phyloP scores from a whole-genome alignment of 2,329 filamentous ascomycete genomes.

The Alternaria triticimaculans region DNA sequence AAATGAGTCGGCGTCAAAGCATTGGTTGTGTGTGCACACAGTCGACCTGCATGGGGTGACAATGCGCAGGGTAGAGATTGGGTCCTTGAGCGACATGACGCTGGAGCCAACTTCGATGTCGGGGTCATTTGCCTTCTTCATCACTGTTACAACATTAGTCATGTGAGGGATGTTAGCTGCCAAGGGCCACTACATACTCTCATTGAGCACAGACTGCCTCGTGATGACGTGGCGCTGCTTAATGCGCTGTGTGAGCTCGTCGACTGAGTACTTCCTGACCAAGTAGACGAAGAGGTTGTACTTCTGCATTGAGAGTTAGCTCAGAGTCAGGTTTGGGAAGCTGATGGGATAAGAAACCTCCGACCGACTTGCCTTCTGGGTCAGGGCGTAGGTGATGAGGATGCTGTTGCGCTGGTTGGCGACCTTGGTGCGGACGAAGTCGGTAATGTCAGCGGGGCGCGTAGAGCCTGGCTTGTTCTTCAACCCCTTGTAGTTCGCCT shows the following conservation, averaged over 20 bases:
- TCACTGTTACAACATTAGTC: slow-evolving; percentile 62
- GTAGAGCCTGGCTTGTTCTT: slow-evolving; percentile 98
- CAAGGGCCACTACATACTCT: slow-evolving; percentile 63
- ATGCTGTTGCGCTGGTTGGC: slow-evolving; percentile 76
- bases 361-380: slow-evolving; percentile 71
- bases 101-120: slow-evolving; percentile 90
- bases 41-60: slow-evolving; percentile 78
- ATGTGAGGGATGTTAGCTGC: neutral
- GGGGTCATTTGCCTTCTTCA: slow-evolving; percentile 79
- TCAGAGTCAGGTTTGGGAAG: neutral
- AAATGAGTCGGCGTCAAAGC: slow-evolving; percentile 92
- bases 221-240: slow-evolving; percentile 73
- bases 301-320: slow-evolving; percentile 42
- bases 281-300: slow-evolving; percentile 71
- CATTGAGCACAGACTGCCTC: slow-evolving; percentile 79
- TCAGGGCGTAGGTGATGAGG: slow-evolving; percentile 90
- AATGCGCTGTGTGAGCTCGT: slow-evolving; percentile 73
- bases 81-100: slow-evolving; percentile 90
- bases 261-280: slow-evolving; percentile 74
- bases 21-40: slow-evolving; percentile 87
- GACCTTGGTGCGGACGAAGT: slow-evolving; percentile 71
- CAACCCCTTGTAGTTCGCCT: slow-evolving; percentile 89
- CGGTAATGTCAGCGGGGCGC: slow-evolving; percentile 88
- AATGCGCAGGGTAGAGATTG: slow-evolving; percentile 84
- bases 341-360: slow-evolving; percentile 34